phyloP scores from a whole-genome alignment of 106 monocot species.

The Posidonia australis region DNA sequence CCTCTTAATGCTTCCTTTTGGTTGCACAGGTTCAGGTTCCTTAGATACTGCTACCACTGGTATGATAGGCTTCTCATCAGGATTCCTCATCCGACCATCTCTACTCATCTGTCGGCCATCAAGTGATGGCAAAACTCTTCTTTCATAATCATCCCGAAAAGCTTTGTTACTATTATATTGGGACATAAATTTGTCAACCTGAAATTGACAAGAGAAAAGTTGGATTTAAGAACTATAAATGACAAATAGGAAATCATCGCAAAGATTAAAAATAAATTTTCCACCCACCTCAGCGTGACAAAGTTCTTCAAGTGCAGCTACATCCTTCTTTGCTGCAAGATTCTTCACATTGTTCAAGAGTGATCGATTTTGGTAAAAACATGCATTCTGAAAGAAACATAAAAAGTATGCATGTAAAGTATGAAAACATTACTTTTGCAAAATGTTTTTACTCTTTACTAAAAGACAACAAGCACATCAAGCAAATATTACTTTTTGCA shows the following conservation, averaged over 20 bases:
- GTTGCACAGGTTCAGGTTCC: slow-evolving; percentile 16
- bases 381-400: slow-evolving; percentile 44
- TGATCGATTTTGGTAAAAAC: slow-evolving; percentile 53
- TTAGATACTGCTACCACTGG: slow-evolving; percentile 9
- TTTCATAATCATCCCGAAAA: slow-evolving; percentile 75
- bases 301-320: slow-evolving; percentile 44
- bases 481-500: too few relatives aligned
- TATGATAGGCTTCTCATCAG: slow-evolving; percentile 67
- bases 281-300: slow-evolving; percentile 38
- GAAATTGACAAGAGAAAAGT: background rate
- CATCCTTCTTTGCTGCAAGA: slow-evolving; percentile 59
- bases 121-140: slow-evolving; percentile 63
- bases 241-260: background rate
- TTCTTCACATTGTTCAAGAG: slow-evolving; percentile 56
- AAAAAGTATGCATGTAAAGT: slow-evolving; percentile 1
- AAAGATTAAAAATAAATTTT: background rate
- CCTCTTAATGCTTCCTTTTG: slow-evolving; percentile 14
- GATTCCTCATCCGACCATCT: slow-evolving; percentile 77
- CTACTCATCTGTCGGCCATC: slow-evolving; percentile 47
- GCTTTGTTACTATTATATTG: slow-evolving; percentile 47
- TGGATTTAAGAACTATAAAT: background rate
- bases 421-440: too few relatives aligned
- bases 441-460: too few relatives aligned
- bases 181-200: slow-evolving; percentile 71
- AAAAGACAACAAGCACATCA: too few relatives aligned